phyloP scores from a whole-genome alignment of 805 yeast genomes.

The Peterozyma xylosa region DNA sequence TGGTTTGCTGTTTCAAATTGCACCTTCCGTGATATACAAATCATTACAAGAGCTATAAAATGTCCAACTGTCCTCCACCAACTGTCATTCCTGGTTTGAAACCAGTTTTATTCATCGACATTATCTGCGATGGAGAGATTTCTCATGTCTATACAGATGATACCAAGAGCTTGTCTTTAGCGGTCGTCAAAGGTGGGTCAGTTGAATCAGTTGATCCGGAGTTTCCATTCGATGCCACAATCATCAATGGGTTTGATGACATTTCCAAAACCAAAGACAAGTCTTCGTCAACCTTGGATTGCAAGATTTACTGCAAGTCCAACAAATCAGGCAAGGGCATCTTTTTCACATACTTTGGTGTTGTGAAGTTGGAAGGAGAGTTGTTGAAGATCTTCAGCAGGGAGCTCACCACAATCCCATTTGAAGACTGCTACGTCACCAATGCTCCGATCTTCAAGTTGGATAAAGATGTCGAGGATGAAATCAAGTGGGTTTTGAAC shows the following conservation, averaged over 20 bases:
- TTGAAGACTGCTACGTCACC: conserved; percentile 42
- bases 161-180: neutral
- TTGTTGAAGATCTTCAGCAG: conserved; percentile 16
- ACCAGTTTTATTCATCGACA: conserved; percentile 5
- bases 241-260: conserved; percentile 40
- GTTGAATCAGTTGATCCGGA: conserved; percentile 27
- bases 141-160: neutral
- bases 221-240: conserved; percentile 29
- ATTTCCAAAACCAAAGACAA: conserved; percentile 22
- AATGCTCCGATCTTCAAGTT: conserved; percentile 37
- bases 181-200: conserved; percentile 25
- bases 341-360: conserved; percentile 40
- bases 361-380: conserved; percentile 28
- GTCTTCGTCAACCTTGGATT: conserved; percentile 32
- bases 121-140: neutral
- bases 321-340: conserved; percentile 32
- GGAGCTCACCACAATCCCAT: conserved; percentile 7
- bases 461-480: conserved; percentile 32
- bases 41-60: no score
- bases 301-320: conserved; percentile 39
- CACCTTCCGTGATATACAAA: no score
- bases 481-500: conserved; percentile 41
- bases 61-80: no score
- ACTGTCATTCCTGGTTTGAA: neutral
- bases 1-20: no score